phyloP scores from a whole-genome alignment of 2,329 filamentous ascomycete genomes.

The Penicillium vulpinum region DNA sequence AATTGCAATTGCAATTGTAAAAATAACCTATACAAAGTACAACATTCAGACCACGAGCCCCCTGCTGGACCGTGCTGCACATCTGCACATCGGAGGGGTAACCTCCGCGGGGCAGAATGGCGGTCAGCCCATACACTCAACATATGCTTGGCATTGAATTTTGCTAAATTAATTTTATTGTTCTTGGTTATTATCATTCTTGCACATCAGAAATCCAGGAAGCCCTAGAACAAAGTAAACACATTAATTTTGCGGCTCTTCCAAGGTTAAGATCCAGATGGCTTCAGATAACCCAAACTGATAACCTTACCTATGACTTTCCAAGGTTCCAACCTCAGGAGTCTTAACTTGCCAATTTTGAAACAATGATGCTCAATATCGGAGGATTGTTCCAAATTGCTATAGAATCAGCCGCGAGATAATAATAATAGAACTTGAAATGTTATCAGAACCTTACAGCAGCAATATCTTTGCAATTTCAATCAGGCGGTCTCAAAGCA shows the following conservation, averaged over 20 bases:
- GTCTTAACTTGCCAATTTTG: background rate
- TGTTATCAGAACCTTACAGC: background rate
- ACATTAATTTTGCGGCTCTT: background rate
- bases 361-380: too few relatives aligned
- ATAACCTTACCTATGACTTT: background rate
- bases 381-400: background rate
- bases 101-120: background rate
- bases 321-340: background rate
- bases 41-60: background rate
- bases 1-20: background rate
- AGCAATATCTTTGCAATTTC: background rate
- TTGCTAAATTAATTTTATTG: background rate
- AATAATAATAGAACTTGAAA: background rate
- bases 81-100: background rate
- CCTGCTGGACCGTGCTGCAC: constrained; percentile 1
- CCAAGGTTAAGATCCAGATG: too few relatives aligned
- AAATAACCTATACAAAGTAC: background rate
- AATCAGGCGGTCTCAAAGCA: background rate
- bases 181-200: background rate
- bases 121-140: background rate
- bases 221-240: too few relatives aligned
- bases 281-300: too few relatives aligned
- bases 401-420: background rate
- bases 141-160: background rate
- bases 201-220: too few relatives aligned